A percentile compares a stretch with the other conserved stretches of the same genome.
These are phyloP conservation scores for Pseudonitzschia multiseries DNA, from an alignment of 108 stramenopile genomes.

Conservation along the genomic window DNA sequence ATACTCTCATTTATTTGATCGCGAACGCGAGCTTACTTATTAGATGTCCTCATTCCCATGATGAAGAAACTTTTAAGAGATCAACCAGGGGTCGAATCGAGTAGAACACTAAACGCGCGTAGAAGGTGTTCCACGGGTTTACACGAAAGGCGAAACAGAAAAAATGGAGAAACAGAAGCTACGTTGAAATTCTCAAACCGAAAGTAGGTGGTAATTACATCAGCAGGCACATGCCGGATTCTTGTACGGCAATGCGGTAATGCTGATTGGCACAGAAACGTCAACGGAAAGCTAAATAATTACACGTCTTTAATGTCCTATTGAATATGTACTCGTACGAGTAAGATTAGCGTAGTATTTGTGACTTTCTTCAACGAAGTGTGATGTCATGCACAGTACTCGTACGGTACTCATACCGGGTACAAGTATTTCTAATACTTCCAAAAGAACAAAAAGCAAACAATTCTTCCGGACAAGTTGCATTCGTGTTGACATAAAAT, in stretches of 20 bases:
- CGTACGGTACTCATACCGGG: too few relatives aligned
- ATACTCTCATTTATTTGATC: background rate
- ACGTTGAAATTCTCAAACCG: background rate
- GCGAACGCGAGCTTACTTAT: background rate
- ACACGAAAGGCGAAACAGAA: background rate
- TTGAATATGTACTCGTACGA: too few relatives aligned
- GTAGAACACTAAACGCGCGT: too few relatives aligned
- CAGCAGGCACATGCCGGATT: background rate
- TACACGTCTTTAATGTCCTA: background rate
- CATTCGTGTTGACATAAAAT: background rate
- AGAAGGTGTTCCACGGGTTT: background rate
- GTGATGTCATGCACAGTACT: too few relatives aligned
- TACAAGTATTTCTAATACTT: too few relatives aligned
- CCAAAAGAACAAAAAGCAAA: background rate
- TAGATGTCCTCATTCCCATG: background rate
- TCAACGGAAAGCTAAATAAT: background rate
- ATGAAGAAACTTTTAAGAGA: background rate
- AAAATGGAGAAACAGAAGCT: background rate
- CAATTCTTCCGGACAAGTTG: background rate
- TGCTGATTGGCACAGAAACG: background rate
- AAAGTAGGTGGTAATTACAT: background rate
- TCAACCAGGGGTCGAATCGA: background rate
- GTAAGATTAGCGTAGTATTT: too few relatives aligned
- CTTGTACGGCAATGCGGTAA: background rate
- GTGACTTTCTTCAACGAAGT: too few relatives aligned